A percentile compares a stretch with the other conserved stretches of the same genome.
phyloP scores from a whole-genome alignment of 1,139 yeast species.

The Geotrichum macrosporum region DNA sequence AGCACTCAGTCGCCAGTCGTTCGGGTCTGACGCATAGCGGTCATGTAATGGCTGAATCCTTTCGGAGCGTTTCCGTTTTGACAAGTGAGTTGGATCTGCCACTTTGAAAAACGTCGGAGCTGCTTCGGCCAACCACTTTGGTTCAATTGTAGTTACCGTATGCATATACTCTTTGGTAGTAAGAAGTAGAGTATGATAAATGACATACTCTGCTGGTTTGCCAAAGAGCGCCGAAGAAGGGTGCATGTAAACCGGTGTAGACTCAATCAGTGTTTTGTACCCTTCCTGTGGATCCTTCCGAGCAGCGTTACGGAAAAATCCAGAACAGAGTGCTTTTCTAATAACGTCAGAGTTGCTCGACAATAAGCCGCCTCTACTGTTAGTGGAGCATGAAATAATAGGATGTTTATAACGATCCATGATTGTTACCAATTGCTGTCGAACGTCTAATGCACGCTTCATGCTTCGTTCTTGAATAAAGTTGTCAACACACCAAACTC shows the following conservation, averaged over 20 bases:
- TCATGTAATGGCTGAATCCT: slow-evolving; percentile 63
- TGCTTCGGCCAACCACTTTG: slow-evolving; percentile 75
- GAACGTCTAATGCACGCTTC: slow-evolving; percentile 72
- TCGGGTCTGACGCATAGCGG: slow-evolving; percentile 49
- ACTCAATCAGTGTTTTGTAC: slow-evolving; percentile 71
- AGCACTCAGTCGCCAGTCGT: slow-evolving; percentile 50
- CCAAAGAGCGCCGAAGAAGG: slow-evolving; percentile 82
- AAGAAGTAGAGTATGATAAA: slow-evolving; percentile 76
- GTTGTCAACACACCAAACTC: slow-evolving; percentile 77
- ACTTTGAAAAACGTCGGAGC: slow-evolving; percentile 84
- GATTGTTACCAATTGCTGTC: slow-evolving; percentile 62
- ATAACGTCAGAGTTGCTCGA: slow-evolving; percentile 54
- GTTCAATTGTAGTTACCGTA: slow-evolving; percentile 73
- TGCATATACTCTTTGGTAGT: slow-evolving; percentile 93
- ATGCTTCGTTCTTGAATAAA: slow-evolving; percentile 77
- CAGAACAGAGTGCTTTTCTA: slow-evolving; percentile 73
- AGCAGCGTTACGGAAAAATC: slow-evolving; percentile 83
- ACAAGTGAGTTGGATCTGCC: slow-evolving; percentile 44
- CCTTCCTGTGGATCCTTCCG: slow-evolving; percentile 72
- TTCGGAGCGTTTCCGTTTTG: slow-evolving; percentile 45
- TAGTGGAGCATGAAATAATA: slow-evolving; percentile 52
- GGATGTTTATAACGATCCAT: slow-evolving; percentile 54
- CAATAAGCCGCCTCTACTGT: slow-evolving; percentile 15
- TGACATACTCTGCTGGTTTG: slow-evolving; percentile 69
- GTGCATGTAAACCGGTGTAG: slow-evolving; percentile 76